phyloP scores from a whole-genome alignment of 768 basidiomycete genomes.

The Pleurotus cornucopiae region DNA sequence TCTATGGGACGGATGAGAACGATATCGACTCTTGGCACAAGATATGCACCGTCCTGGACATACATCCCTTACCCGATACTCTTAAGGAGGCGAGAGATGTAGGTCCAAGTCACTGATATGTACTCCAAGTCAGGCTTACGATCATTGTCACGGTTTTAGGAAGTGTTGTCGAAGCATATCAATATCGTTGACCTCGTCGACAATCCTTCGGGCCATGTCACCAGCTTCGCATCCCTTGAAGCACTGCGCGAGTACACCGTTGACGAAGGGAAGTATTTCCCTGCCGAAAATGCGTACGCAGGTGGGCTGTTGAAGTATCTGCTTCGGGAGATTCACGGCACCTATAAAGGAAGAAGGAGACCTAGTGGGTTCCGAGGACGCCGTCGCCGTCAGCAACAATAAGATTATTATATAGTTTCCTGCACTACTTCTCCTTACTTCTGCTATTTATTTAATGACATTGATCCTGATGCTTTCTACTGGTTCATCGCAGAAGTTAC shows the following conservation, averaged over 20 bases:
- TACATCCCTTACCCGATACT: slow-evolving; percentile 23
- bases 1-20: slow-evolving; percentile 27
- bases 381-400: not conserved
- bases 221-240: slow-evolving; percentile 18
- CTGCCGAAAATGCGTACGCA: slow-evolving; percentile 22
- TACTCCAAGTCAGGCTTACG: too few relatives aligned
- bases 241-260: slow-evolving; percentile 28
- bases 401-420: too few relatives aligned
- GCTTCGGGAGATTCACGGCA: slow-evolving; percentile 21
- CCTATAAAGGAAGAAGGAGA: not conserved
- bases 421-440: too few relatives aligned
- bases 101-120: slow-evolving; percentile 5
- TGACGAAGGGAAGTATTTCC: slow-evolving; percentile 23
- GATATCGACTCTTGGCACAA: slow-evolving; percentile 23
- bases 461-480: too few relatives aligned
- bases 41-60: slow-evolving; percentile 21
- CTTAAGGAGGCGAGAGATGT: slow-evolving; percentile 22
- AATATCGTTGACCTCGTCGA: slow-evolving; percentile 37
- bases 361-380: not conserved
- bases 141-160: slow-evolving; percentile 13
- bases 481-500: too few relatives aligned
- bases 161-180: slow-evolving; percentile 25
- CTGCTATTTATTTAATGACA: too few relatives aligned
- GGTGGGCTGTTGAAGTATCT: slow-evolving; percentile 27
- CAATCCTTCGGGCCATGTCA: slow-evolving; percentile 7